Conservation (phyloP, 2,329 filamentous ascomycete genomes). For the Teratosphaeria nubilosa region DNA sequence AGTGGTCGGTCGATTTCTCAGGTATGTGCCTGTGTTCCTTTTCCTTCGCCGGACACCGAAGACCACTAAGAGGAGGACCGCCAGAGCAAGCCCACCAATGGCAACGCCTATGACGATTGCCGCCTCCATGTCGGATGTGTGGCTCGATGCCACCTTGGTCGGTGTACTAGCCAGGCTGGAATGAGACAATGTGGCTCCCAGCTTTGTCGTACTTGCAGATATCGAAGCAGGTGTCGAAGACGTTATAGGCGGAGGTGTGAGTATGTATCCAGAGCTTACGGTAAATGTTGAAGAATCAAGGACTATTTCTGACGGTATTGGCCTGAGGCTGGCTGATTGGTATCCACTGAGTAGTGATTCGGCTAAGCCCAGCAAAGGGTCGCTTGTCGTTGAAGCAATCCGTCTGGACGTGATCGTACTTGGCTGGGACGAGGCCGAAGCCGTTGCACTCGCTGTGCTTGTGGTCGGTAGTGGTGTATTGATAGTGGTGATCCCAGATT, state of each 20-base stretch:
- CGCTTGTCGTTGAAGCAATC: background rate
- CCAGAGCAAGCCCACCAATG: slow-evolving; percentile 5
- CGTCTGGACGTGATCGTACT: background rate
- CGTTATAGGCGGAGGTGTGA: background rate
- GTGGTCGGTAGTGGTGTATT: background rate
- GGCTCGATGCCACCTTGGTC: background rate
- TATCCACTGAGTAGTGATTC: slow-evolving; percentile 4
- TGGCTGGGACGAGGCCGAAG: background rate
- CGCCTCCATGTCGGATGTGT: slow-evolving; percentile 3
- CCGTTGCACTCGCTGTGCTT: background rate
- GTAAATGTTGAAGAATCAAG: slow-evolving; percentile 1
- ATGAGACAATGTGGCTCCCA: background rate
- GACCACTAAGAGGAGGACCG: slow-evolving; percentile 3
- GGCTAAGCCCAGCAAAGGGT: slow-evolving; percentile 2
- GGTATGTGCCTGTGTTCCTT: slow-evolving; percentile 5
- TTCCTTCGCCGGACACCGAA: slow-evolving; percentile 3
- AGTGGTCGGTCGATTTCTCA: slow-evolving; percentile 2
- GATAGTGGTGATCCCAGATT: background rate
- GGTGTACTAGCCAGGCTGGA: background rate
- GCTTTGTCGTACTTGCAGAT: background rate
- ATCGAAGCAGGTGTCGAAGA: background rate
- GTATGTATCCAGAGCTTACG: slow-evolving; percentile 1
- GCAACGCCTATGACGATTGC: slow-evolving; percentile 8
- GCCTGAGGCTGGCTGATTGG: slow-evolving; percentile 5
- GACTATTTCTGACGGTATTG: slow-evolving; percentile 3